phyloP scores from a whole-genome alignment of 139 green algal species.

The Spirogloea muscicola region DNA sequence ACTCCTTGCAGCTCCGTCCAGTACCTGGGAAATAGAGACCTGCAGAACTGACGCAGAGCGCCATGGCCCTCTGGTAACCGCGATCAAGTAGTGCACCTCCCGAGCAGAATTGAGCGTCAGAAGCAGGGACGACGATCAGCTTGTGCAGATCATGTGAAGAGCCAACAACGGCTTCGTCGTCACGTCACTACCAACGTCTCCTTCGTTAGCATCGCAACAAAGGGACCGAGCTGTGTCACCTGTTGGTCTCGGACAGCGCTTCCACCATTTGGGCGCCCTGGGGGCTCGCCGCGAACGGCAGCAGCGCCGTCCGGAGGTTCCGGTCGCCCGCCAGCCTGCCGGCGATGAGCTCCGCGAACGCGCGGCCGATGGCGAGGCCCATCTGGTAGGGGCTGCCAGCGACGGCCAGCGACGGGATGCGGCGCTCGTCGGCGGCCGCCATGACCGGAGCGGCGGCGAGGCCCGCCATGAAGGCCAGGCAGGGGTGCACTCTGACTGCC shows the following conservation, averaged over 20 bases:
- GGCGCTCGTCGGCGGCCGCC: too few species aligned
- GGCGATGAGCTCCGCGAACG: not conserved
- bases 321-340: not conserved
- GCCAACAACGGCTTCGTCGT: too few species aligned
- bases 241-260: constrained; percentile 8
- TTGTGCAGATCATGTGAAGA: not conserved
- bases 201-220: not conserved
- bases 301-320: not conserved
- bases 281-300: constrained; percentile 1
- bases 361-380: not conserved
- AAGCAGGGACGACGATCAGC: not conserved
- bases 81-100: not conserved
- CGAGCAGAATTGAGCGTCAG: not conserved
- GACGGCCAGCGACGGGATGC: not conserved
- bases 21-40: constrained; percentile 15
- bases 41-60: not conserved
- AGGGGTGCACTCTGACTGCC: too few species aligned
- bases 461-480: too few species aligned
- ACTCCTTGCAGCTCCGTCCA: constrained; percentile 37
- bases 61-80: not conserved
- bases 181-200: not conserved
- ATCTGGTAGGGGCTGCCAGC: constrained; percentile 4
- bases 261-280: not conserved
- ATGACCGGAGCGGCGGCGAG: too few species aligned
- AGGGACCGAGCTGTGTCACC: not conserved